These are phyloP conservation scores for Furculomyces boomerangus DNA, from an alignment of 371 early-diverging fungal genomes.

Conservation along the genomic window DNA sequence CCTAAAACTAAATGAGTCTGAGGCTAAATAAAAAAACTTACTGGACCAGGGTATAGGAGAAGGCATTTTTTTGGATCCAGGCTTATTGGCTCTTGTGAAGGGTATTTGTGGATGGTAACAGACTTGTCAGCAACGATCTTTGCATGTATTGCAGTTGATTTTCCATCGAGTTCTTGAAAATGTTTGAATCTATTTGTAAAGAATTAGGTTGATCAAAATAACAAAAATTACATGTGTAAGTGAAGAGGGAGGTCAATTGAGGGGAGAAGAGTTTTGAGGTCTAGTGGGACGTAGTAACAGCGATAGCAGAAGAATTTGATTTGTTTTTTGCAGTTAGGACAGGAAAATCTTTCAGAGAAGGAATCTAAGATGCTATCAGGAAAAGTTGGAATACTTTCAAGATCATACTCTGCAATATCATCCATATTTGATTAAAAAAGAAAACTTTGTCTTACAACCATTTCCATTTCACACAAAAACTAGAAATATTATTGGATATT, in stretches of 20 bases:
- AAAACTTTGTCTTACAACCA: no score
- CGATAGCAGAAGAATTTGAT: conserved; percentile 57
- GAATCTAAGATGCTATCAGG: conserved; percentile 11
- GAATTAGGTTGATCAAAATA: background rate
- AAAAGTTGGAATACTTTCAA: conserved; percentile 6
- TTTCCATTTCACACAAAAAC: no score
- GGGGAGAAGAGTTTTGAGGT: conserved; percentile 33
- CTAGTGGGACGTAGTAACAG: conserved; percentile 37
- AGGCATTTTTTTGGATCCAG: conserved; percentile 43
- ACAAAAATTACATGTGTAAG: conserved; percentile 41
- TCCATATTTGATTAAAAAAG: no score
- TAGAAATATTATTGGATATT: no score
- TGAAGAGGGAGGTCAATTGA: conserved; percentile 50
- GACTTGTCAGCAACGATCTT: conserved; percentile 52
- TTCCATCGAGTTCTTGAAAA: conserved; percentile 53
- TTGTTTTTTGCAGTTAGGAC: conserved; percentile 36
- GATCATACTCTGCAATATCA: conserved; percentile 13
- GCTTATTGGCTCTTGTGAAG: conserved; percentile 25
- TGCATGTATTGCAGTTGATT: conserved; percentile 76
- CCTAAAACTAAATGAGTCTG: conserved; percentile 18
- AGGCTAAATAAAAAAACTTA: conserved; percentile 20
- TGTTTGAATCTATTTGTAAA: conserved; percentile 44
- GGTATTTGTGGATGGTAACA: conserved; percentile 37
- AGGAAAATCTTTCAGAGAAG: conserved; percentile 23
- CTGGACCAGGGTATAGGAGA: conserved; percentile 77